Base-by-base conservation (phyloP, 2,329 filamentous ascomycete species). In the Venturia aucupariae region DNA sequence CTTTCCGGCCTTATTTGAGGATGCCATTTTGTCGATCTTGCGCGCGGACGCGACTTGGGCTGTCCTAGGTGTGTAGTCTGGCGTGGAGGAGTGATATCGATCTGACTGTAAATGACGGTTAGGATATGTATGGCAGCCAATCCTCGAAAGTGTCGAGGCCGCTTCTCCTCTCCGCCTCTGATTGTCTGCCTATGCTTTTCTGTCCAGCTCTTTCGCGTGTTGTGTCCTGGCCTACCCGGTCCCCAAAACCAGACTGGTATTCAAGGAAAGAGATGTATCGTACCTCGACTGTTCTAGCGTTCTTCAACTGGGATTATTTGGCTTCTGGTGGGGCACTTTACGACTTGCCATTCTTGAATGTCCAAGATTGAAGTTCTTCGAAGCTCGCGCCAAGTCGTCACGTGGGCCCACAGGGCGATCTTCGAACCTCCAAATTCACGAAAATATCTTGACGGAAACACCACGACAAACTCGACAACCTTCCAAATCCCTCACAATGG, bases 1-100 rank as follows among this genome's bases (percentile, higher is more conserved):
- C 85, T 99, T 97, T 80, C 94, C 94, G 80, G 97, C 92, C 80
- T 96, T 96, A 85, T 96, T 93, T 48, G 74, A 71, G 62, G 77
- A 74, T 66, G 76, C 75, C 79, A 81, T 81, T 69, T 48, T 69
- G 65, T 66, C 60, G 57, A 65, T 62, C 60, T 69, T 70, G 77
- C 78, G 75, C 75, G 74, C 75, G 72, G 75, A 72, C 76, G 77
- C 77, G 75, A 32, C 51, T 57, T n/a, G 27, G 30, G 19, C 27
- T 57, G 2, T 35, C 30, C 27, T 35, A 13, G 1, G 51, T 35
- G 27, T 57, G 51, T 57, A 30, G 6, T 57, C 51, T 57, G 3
- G 15, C 51, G 5, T 19, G 11, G 51, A 35, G 27, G 35, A 32
- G 30, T 35, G 51, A 57, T 32, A 54, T 32, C 7, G 13, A 27